phyloP scores from a whole-genome alignment of 1,284 basidiomycete species.

The Violaceomyces palustris region DNA sequence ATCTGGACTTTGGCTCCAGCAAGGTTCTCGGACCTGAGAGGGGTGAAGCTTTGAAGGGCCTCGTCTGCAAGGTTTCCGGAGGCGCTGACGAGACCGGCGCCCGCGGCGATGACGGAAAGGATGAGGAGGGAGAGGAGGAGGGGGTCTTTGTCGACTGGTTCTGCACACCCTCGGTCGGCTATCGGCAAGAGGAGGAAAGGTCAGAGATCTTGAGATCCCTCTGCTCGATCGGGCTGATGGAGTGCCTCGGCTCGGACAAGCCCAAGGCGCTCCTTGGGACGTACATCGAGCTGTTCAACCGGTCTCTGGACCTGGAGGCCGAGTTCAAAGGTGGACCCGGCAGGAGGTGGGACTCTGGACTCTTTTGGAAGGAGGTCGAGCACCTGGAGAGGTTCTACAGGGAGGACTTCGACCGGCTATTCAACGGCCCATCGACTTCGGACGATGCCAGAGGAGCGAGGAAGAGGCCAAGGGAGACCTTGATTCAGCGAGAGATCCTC shows the following conservation, averaged over 20 bases:
- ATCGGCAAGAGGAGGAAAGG: background rate
- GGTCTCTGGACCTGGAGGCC: constrained; percentile 5
- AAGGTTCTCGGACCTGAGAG: constrained; percentile 62
- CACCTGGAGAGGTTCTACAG: constrained; percentile 17
- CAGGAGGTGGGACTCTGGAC: background rate
- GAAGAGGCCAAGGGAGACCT: no score
- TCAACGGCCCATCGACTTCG: no score
- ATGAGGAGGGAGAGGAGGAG: constrained; percentile 14
- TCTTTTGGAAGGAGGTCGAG: constrained; percentile 9
- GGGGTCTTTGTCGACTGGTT: no score
- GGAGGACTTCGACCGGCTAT: constrained; percentile 3
- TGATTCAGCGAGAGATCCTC: no score
- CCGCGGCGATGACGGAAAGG: constrained; percentile 61
- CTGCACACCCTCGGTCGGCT: no score
- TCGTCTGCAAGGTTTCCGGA: constrained; percentile 78
- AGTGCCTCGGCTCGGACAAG: constrained; percentile 84
- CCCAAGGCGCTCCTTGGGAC: no score
- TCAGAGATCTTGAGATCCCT: constrained; percentile 64
- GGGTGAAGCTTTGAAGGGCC: no score
- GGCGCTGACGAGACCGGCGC: no score
- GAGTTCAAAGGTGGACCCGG: background rate
- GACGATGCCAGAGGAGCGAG: no score
- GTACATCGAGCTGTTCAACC: constrained; percentile 12
- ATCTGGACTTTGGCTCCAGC: constrained; percentile 6
- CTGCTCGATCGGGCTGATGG: constrained; percentile 70